These are phyloP conservation scores for Ampelocalamus luodianensis DNA, from an alignment of 176 grass and related monocot species.

Conservation along the genomic window DNA sequence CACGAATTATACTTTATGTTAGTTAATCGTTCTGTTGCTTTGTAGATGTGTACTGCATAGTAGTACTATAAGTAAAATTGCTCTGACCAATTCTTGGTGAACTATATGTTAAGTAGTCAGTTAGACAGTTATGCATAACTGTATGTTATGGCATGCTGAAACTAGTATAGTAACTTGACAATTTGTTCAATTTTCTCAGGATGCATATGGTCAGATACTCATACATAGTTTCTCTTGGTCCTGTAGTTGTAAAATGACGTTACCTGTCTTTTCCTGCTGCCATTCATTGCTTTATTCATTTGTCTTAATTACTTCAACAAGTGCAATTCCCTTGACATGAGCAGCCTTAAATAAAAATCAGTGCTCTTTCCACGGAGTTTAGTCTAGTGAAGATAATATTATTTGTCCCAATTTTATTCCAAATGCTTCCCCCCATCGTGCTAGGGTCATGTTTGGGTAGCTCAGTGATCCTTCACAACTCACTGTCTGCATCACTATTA, in stretches of 20 bases:
- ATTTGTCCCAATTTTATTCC: constrained; percentile 16
- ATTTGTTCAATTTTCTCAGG: background rate
- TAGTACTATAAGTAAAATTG: background rate
- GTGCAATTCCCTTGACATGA: background rate
- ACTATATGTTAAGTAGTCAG: background rate
- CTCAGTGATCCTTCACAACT: constrained; percentile 22
- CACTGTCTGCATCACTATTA: constrained; percentile 19
- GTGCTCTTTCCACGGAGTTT: background rate
- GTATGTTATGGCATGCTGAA: background rate
- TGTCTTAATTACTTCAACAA: constrained; percentile 15
- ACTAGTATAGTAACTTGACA: background rate
- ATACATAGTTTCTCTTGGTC: background rate
- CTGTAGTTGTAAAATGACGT: constrained; percentile 4
- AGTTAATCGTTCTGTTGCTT: constrained; percentile 10
- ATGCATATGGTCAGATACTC: background rate
- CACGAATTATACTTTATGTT: background rate
- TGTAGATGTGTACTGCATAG: background rate
- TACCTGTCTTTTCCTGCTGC: constrained; percentile 10
- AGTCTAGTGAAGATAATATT: background rate
- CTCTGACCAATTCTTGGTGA: background rate
- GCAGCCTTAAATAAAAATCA: background rate
- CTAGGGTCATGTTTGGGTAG: constrained; percentile 13
- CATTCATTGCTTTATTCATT: constrained; percentile 4
- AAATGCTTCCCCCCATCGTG: background rate
- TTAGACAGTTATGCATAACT: no score